A percentile compares a stretch with the other conserved stretches of the same genome.
phyloP scores from a whole-genome alignment of 305 asterid genomes.

The Solanum hybrid region DNA sequence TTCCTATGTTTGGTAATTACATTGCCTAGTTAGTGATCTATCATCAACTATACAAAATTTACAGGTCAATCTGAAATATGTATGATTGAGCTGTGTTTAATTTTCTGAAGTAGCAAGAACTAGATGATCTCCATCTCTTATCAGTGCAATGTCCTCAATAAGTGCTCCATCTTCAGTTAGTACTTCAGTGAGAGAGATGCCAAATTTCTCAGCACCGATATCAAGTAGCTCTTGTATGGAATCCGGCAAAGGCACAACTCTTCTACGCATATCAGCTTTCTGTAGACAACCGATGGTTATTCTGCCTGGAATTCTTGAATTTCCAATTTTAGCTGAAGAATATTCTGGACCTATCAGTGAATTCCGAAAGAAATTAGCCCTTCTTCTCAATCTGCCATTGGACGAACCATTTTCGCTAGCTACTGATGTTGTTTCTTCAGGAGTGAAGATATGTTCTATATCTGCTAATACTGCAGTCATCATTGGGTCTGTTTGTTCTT shows the following conservation, averaged over 20 bases:
- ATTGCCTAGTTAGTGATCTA: background rate
- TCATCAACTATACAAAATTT: background rate
- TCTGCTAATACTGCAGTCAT: background rate
- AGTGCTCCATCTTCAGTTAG: background rate
- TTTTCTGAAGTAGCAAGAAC: background rate
- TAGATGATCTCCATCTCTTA: background rate
- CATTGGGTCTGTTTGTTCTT: background rate
- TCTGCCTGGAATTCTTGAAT: background rate
- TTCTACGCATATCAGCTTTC: background rate
- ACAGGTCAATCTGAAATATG: background rate
- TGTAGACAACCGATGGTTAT: background rate
- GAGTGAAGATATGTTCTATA: background rate
- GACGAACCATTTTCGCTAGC: background rate
- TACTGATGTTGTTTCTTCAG: background rate
- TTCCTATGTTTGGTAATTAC: background rate
- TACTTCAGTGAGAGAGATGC: background rate
- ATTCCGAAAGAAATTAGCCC: background rate
- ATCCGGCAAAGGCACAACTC: background rate
- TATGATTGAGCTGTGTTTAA: background rate
- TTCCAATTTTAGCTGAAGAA: background rate
- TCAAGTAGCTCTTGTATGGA: background rate
- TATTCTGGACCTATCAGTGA: background rate
- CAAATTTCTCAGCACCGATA: background rate
- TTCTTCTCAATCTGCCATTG: background rate
- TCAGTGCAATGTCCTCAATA: background rate